Evolutionary conservation across 1,139 yeast genomes (phyloP).

Genomic region (Blastobotrys aristatus): DNA sequence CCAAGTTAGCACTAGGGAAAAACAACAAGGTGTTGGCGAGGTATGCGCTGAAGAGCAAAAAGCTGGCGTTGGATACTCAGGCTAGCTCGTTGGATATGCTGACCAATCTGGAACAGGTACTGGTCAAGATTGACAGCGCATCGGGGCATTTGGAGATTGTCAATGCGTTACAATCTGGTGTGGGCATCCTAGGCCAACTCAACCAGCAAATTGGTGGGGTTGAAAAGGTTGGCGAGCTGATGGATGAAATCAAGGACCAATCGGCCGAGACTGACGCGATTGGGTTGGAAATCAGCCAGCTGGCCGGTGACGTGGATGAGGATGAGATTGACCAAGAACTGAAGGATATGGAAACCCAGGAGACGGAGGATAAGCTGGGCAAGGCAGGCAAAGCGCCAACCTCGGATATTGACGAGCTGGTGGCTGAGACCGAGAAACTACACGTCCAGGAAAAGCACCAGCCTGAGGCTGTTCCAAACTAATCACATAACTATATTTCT

Average conservation of each 20-base stretch:
- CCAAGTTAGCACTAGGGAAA: conserved; percentile 25
- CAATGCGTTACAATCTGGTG: conserved; percentile 31
- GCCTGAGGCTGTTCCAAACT: background rate
- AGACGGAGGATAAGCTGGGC: conserved; percentile 3
- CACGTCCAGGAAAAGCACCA: background rate
- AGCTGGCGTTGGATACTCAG: conserved; percentile 28
- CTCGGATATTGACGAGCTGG: conserved; percentile 4
- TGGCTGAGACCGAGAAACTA: conserved; percentile 7
- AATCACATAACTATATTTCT: background rate
- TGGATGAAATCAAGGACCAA: conserved; percentile 35
- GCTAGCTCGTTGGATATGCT: conserved; percentile 28
- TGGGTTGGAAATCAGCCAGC: conserved; percentile 27
- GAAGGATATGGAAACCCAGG: conserved; percentile 21
- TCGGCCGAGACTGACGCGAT: conserved; percentile 33
- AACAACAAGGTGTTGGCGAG: conserved; percentile 28
- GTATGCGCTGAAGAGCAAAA: conserved; percentile 28
- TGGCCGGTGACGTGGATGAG: conserved; percentile 27
- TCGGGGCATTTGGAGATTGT: conserved; percentile 26
- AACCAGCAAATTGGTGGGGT: conserved; percentile 34
- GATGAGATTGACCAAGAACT: conserved; percentile 32
- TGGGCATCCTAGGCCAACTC: conserved; percentile 29
- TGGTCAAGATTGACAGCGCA: conserved; percentile 30
- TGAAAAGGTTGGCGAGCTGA: conserved; percentile 34
- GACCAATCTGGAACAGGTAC: conserved; percentile 32
- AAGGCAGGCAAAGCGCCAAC: conserved; percentile 1